Evolutionary conservation across 371 early-diverging fungal species (phyloP).

Genomic region (Zancudomyces culisetae): DNA sequence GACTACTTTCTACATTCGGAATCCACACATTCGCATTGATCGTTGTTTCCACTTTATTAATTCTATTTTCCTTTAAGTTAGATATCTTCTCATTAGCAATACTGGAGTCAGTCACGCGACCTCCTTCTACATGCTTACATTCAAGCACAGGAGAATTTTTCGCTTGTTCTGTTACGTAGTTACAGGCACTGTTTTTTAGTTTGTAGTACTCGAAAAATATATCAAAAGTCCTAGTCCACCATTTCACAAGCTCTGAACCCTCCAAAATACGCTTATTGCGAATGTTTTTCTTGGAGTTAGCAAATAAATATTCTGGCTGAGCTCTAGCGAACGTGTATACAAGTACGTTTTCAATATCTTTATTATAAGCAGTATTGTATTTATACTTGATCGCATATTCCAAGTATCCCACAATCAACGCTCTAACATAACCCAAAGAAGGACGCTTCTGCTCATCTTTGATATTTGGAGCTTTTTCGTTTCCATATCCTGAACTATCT

Average conservation of each 20-base stretch:
- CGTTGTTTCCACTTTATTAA: background rate
- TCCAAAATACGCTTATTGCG: constrained; percentile 31
- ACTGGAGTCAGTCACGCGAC: background rate
- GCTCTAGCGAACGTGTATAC: constrained; percentile 63
- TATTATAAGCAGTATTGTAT: background rate
- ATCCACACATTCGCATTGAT: background rate
- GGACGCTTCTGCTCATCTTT: too few relatives aligned
- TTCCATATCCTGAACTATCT: background rate
- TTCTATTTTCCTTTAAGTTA: background rate
- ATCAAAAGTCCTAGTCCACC: constrained; percentile 45
- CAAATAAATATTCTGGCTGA: constrained; percentile 73
- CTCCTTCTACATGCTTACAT: background rate
- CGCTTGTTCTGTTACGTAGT: constrained; percentile 8
- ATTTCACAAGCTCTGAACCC: constrained; percentile 44
- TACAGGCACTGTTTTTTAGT: too few relatives aligned
- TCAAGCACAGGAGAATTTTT: constrained; percentile 5
- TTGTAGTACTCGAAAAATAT: too few relatives aligned
- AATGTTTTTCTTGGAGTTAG: constrained; percentile 36
- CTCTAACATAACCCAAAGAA: background rate
- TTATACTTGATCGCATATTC: background rate
- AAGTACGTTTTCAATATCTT: background rate
- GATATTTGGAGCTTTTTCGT: background rate
- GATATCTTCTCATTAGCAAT: background rate
- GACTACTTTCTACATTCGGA: background rate
- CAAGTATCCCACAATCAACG: background rate